A percentile compares a stretch with the other conserved stretches of the same genome.
Evolutionary conservation across 495 filamentous ascomycete genomes (phyloP).

Genomic region (Penicillium cosmopolitanum): DNA sequence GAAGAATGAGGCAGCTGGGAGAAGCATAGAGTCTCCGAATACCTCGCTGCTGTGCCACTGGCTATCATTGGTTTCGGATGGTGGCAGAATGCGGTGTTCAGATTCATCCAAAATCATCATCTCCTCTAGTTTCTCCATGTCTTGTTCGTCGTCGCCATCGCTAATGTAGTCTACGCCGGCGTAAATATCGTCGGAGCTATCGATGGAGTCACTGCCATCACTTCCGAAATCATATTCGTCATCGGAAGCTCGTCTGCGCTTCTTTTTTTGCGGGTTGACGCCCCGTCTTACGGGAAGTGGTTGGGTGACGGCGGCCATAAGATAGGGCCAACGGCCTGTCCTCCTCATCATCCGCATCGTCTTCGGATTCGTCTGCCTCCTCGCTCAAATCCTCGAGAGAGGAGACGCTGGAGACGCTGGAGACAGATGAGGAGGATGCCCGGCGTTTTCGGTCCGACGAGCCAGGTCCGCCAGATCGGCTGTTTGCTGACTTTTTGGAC

Average conservation of each 20-base stretch:
- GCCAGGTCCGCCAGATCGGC: constrained; percentile 22
- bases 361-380: constrained; percentile 47
- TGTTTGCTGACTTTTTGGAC: constrained; percentile 34
- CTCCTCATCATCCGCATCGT: constrained; percentile 55
- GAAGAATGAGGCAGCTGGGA: constrained; percentile 52
- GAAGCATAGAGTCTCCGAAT: constrained; percentile 52
- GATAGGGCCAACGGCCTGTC: constrained; percentile 56
- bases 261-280: constrained; percentile 37
- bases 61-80: constrained; percentile 41
- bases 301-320: constrained; percentile 42
- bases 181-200: constrained; percentile 67
- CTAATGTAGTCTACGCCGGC: constrained; percentile 77
- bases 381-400: constrained; percentile 44
- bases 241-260: constrained; percentile 58
- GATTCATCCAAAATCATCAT: constrained; percentile 65
- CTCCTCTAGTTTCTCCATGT: constrained; percentile 74
- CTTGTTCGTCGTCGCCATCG: constrained; percentile 74
- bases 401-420: constrained; percentile 49
- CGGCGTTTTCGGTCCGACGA: constrained; percentile 41
- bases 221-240: constrained; percentile 61
- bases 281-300: constrained; percentile 50
- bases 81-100: constrained; percentile 36
- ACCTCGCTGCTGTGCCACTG: constrained; percentile 64
- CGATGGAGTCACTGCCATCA: constrained; percentile 37
- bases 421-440: constrained; percentile 45